Evolutionary conservation across 2,329 filamentous ascomycete genomes (phyloP).

Genomic region (Colletotrichum melonis): DNA sequence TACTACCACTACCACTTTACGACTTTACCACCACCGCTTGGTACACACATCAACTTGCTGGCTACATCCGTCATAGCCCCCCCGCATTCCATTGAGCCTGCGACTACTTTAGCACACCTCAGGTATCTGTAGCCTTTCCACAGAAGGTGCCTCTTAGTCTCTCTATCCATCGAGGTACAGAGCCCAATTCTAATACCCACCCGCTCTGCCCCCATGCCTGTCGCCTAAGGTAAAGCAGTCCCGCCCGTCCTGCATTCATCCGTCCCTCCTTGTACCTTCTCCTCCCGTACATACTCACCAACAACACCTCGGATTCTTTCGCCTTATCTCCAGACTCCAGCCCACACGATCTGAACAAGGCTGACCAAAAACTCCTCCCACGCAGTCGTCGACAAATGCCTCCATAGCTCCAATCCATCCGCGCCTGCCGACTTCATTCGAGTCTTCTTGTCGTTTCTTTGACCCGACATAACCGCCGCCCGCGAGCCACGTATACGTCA

Average conservation of each 20-base stretch:
- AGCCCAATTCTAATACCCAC: constrained; percentile 18
- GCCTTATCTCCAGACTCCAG: constrained; percentile 29
- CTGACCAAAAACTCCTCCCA: constrained; percentile 19
- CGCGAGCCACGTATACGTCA: constrained; percentile 34
- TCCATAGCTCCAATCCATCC: constrained; percentile 26
- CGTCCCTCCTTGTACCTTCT: constrained; percentile 13
- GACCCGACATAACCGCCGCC: constrained; percentile 15
- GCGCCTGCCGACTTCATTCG: background rate
- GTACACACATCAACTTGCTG: background rate
- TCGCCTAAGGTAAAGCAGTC: constrained; percentile 21
- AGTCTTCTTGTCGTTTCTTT: constrained; percentile 8
- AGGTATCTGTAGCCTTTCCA: background rate
- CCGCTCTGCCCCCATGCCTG: constrained; percentile 22
- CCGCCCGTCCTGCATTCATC: constrained; percentile 27
- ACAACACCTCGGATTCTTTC: constrained; percentile 22
- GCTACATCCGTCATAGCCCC: constrained; percentile 7
- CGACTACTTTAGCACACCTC: background rate
- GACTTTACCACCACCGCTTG: background rate
- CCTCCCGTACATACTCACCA: background rate
- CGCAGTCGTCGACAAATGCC: constrained; percentile 25
- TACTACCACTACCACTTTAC: too few relatives aligned
- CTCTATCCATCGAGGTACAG: constrained; percentile 26
- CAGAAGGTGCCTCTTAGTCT: background rate
- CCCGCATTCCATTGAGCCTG: constrained; percentile 22
- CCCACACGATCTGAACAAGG: constrained; percentile 24